Conservation (phyloP, 768 basidiomycete species). For the Tricholoma sp. region DNA sequence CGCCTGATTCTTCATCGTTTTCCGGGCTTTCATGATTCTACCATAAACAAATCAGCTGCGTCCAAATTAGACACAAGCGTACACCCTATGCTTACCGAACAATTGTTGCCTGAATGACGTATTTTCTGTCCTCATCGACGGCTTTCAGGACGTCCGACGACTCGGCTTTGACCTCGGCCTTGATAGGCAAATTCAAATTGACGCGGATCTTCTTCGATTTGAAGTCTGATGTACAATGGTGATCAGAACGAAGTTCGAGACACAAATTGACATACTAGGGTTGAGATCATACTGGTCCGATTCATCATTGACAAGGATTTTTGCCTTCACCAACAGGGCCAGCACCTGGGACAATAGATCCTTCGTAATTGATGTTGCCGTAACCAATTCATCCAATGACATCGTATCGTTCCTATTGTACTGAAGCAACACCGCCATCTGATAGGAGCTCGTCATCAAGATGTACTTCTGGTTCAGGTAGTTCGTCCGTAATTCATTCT, state of each 20-base stretch:
- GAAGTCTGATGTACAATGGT: constrained; percentile 50
- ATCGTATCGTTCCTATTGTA: constrained; percentile 93
- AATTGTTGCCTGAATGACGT: constrained; percentile 93
- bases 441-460: constrained; percentile 93
- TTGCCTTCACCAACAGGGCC: constrained; percentile 79
- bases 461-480: constrained; percentile 96
- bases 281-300: constrained; percentile 90
- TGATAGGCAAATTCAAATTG: constrained; percentile 89
- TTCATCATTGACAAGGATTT: constrained; percentile 87
- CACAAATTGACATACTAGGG: constrained; percentile 39
- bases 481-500: constrained; percentile 94
- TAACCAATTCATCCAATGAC: constrained; percentile 72
- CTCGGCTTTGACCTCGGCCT: constrained; percentile 93
- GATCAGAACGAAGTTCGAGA: constrained; percentile 2
- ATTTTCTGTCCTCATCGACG: constrained; percentile 97
- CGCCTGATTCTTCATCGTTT: constrained; percentile 92
- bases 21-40: constrained; percentile 94
- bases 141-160: constrained; percentile 88
- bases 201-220: constrained; percentile 96
- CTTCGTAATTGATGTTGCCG: constrained; percentile 78
- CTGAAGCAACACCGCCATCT: constrained; percentile 93
- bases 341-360: constrained; percentile 74
- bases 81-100: constrained; percentile 50
- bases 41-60: constrained; percentile 1
- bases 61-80: not conserved